Evolutionary conservation across 305 asterid species (phyloP).

Genomic region (Salvia sclarea): DNA sequence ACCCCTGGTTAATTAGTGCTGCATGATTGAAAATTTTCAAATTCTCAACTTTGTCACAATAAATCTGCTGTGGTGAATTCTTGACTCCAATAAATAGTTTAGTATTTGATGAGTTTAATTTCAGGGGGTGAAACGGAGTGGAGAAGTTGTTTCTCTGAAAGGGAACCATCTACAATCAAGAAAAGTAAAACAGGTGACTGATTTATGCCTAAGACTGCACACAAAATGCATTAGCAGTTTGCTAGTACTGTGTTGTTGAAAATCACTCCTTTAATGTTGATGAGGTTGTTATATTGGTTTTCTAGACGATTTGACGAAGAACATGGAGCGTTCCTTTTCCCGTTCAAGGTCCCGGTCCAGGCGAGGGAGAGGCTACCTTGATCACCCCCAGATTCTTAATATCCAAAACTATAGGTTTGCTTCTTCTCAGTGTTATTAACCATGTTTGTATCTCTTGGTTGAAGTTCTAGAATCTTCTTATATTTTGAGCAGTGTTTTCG

Average conservation of each 20-base stretch:
- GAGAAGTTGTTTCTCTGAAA: constrained; percentile 76
- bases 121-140: constrained; percentile 70
- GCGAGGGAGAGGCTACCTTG: constrained; percentile 74
- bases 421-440: not conserved
- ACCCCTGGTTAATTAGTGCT: not conserved
- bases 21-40: constrained; percentile 17
- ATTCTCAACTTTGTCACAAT: not conserved
- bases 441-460: not conserved
- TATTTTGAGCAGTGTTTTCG: constrained; percentile 63
- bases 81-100: not conserved
- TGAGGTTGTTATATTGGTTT: constrained; percentile 22
- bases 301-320: constrained; percentile 62
- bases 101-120: constrained; percentile 23
- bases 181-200: constrained; percentile 75
- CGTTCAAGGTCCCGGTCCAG: constrained; percentile 56
- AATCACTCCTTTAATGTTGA: constrained; percentile 21
- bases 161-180: constrained; percentile 73
- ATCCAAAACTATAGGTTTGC: constrained; percentile 87
- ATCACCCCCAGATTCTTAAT: constrained; percentile 89
- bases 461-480: not conserved
- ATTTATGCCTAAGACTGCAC: not conserved
- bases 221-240: not conserved
- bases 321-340: constrained; percentile 51
- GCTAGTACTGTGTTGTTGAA: not conserved
- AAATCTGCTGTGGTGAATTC: not conserved